Percentiles rank a stretch among this genome's conserved stretches.
Evolutionary conservation across 495 filamentous ascomycete genomes (phyloP).

Genomic region (Platismatia glauca): DNA sequence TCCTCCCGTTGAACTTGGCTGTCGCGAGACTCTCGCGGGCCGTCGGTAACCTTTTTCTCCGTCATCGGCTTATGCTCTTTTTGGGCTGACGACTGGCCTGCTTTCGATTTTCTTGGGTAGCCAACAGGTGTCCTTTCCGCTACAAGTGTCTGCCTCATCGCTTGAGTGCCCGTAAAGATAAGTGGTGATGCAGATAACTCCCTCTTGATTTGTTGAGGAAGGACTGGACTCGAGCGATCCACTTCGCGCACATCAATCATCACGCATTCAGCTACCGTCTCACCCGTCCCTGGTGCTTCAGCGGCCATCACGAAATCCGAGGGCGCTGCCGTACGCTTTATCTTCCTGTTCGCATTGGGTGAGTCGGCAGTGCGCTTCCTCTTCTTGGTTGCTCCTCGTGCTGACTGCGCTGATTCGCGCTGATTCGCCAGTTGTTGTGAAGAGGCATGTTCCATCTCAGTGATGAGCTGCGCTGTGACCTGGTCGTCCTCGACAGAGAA

Average conservation of each 20-base stretch:
- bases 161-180: constrained; percentile 3
- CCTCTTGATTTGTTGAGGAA: constrained; percentile 13
- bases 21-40: not conserved
- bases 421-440: constrained; percentile 11
- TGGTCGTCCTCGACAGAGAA: constrained; percentile 20
- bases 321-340: not conserved
- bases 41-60: not conserved
- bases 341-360: constrained; percentile 11
- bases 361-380: constrained; percentile 9
- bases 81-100: not conserved
- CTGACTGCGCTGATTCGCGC: not conserved
- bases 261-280: constrained; percentile 18
- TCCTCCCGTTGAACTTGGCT: not conserved
- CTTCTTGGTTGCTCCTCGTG: constrained; percentile 4
- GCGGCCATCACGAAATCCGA: not conserved
- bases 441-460: constrained; percentile 23
- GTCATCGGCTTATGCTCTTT: not conserved
- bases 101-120: not conserved
- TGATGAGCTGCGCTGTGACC: constrained; percentile 20
- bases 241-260: constrained; percentile 13
- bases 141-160: constrained; percentile 2
- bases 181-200: constrained; percentile 15
- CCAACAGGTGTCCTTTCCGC: not conserved
- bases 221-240: not conserved
- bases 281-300: not conserved